These are phyloP conservation scores for Xylariaceae sp. DNA, from an alignment of 2,329 filamentous ascomycete species.

Conservation along the genomic window DNA sequence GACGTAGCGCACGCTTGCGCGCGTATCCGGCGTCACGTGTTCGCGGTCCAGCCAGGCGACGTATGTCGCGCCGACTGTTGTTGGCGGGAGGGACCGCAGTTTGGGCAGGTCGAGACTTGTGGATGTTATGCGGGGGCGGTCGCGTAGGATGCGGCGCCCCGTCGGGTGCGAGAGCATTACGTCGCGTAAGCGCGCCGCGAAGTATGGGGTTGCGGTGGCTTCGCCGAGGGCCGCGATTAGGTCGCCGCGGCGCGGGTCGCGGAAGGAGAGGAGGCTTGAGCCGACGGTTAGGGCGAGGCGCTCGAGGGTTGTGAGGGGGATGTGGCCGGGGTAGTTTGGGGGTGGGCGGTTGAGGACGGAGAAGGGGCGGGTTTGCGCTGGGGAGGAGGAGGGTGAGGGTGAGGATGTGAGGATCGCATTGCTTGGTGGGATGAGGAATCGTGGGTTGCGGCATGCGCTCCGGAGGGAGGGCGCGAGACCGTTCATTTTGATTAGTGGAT, in stretches of 20 bases:
- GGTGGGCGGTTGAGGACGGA: constrained; percentile 79
- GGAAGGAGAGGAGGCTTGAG: constrained; percentile 56
- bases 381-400: not conserved
- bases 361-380: constrained; percentile 44
- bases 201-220: constrained; percentile 89
- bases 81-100: constrained; percentile 66
- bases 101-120: constrained; percentile 59
- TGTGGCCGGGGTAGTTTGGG: constrained; percentile 86
- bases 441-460: constrained; percentile 4
- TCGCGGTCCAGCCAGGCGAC: constrained; percentile 89
- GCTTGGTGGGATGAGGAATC: not conserved
- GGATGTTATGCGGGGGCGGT: constrained; percentile 83
- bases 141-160: constrained; percentile 84
- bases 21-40: constrained; percentile 86
- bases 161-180: constrained; percentile 83
- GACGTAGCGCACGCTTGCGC: constrained; percentile 77
- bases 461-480: constrained; percentile 19
- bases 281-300: constrained; percentile 64
- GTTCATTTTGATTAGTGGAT: constrained; percentile 22
- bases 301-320: constrained; percentile 77
- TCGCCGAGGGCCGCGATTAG: constrained; percentile 93
- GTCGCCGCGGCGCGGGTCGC: constrained; percentile 80
- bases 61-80: constrained; percentile 77
- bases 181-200: constrained; percentile 84
- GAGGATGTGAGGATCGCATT: constrained; percentile 1